Evolutionary conservation across 805 yeast genomes (phyloP), one percentile per base, ranked within the genome.

Genomic region (Schwanniomyces pseudopolymorphus): DNA sequence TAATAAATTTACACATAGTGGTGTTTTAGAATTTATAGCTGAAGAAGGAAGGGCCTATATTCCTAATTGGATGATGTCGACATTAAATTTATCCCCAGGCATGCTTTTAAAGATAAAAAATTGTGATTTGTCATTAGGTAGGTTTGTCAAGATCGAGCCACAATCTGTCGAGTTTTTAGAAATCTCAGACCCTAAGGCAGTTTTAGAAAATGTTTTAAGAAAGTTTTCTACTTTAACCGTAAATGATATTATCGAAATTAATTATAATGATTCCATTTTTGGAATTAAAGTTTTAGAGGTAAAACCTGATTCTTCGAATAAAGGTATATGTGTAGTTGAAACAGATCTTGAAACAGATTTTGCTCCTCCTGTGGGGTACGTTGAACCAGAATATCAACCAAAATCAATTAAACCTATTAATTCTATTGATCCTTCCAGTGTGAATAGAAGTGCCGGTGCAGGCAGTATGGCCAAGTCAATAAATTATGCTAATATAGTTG

Each of bases 341-440:
- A 94, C 99, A 0, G 99, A 94, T 70, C 75, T 94, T 50, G 96
- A 89, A 48, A 96, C 97, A 0, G 99, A 94, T 61, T 94, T 94
- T 72, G 98, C 97, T 1, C 96, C 99, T 2, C 99, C 99, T 0
- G 96, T 92, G 4, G 99, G 99, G 0, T 94, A 94, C 62, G 96
- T 88, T 16, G 98, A 92, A 61, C 97, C 97, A 1, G 90, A 87
- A 47, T 62, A 72, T 52, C 74, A 68, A 46, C 80, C 81, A 16
- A 65, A 68, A 38, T 60, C 61, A 11, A 59, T 64, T n/a, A 66
- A 66, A 45, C 68, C 75, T 7, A 56, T 68, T 1, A 59, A 55
- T 10, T 60, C 76, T 25, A 64, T 72, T 9, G 58, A 59, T 43
- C 72, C 72, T 16, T 49, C 66, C 3, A 63, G 56, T 42, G 74